These are phyloP conservation scores for Uromyces viciae-fabae DNA, from an alignment of 1,284 basidiomycete genomes.

Conservation along the genomic window DNA sequence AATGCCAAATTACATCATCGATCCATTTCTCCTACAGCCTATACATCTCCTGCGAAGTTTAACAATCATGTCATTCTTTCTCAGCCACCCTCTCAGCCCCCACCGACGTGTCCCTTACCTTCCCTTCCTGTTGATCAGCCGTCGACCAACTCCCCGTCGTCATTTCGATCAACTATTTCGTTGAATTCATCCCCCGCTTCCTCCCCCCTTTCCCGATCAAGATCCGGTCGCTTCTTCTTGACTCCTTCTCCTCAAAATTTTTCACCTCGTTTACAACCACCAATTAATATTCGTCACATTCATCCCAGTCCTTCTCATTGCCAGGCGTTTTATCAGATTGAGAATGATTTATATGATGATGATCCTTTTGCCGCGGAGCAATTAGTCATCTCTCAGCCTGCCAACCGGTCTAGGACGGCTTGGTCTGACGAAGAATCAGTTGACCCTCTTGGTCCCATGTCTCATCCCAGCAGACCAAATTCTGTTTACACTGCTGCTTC, in stretches of 20 bases:
- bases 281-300: neutral
- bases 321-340: neutral
- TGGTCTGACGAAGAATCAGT: constrained; percentile 23
- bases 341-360: constrained; percentile 12
- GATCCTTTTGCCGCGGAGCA: constrained; percentile 27
- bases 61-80: neutral
- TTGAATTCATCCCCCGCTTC: no score
- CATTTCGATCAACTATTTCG: neutral
- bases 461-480: neutral
- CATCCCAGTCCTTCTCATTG: constrained; percentile 23
- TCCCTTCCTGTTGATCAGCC: neutral
- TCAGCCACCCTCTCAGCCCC: constrained; percentile 14
- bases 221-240: neutral
- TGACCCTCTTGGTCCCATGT: neutral
- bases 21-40: neutral
- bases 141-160: neutral
- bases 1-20: neutral
- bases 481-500: constrained; percentile 15
- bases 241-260: neutral
- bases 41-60: neutral
- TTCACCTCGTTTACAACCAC: neutral
- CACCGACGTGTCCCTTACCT: constrained; percentile 16
- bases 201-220: neutral
- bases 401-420: neutral
- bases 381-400: constrained; percentile 4